Percentiles rank a stretch among this genome's conserved stretches.
Evolutionary conservation across 345 rosid species (phyloP).

Genomic region (Alliaria petiolata): DNA sequence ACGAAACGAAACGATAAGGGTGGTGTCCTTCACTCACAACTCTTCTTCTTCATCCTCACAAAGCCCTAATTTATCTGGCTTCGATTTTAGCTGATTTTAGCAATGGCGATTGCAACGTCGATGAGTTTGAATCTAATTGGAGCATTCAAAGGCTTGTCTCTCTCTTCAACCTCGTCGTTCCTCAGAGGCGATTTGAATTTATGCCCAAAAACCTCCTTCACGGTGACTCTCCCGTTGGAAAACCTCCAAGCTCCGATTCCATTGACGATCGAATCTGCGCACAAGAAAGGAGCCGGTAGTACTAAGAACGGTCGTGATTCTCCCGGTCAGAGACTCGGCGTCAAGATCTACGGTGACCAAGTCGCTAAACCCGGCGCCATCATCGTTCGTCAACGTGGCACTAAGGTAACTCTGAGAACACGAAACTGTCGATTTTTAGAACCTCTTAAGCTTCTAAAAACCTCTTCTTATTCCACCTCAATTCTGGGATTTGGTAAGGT

Average conservation of each 20-base stretch:
- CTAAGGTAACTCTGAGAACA: constrained; percentile 54
- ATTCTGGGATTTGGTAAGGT: not conserved
- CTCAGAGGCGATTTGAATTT: constrained; percentile 47
- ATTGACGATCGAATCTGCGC: constrained; percentile 74
- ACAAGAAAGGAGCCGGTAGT: constrained; percentile 97
- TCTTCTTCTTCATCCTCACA: not conserved
- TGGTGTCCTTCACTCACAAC: not conserved
- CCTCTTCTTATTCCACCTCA: not conserved
- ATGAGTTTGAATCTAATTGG: constrained; percentile 55
- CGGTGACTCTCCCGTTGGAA: constrained; percentile 39
- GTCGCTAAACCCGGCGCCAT: constrained; percentile 90
- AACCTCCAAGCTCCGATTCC: constrained; percentile 43
- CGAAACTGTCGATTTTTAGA: not conserved
- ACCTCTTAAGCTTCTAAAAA: not conserved
- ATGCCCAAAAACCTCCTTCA: constrained; percentile 29
- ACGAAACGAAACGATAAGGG: constrained; percentile 25
- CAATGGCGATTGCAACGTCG: constrained; percentile 41
- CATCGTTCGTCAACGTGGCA: constrained; percentile 93
- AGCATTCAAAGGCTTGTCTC: constrained; percentile 60
- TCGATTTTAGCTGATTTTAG: too few species aligned
- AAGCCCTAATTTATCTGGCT: constrained; percentile 13
- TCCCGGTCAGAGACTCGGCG: constrained; percentile 80
- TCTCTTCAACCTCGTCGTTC: constrained; percentile 59
- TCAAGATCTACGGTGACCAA: constrained; percentile 90
- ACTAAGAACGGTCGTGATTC: constrained; percentile 99